phyloP scores from a whole-genome alignment of 805 yeast genomes.

The Metschnikowia anglica region DNA sequence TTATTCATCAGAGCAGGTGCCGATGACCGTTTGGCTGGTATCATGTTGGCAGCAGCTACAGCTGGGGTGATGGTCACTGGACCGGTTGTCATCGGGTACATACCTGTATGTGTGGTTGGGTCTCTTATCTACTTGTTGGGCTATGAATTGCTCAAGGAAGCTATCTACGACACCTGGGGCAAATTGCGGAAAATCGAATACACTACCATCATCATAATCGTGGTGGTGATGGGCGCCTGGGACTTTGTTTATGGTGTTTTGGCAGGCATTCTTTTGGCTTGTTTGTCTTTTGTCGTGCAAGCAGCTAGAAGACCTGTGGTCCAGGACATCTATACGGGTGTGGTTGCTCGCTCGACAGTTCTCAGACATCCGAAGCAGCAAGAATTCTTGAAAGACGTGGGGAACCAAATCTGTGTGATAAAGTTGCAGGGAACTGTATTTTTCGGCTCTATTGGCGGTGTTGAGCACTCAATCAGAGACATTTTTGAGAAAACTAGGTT shows the following conservation, averaged over 20 bases:
- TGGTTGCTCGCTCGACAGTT: conserved; percentile 87
- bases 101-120: conserved; percentile 96
- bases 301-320: conserved; percentile 84
- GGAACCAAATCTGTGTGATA: conserved; percentile 84
- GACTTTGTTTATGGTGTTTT: conserved; percentile 93
- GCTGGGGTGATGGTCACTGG: conserved; percentile 80
- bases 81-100: conserved; percentile 87
- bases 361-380: conserved; percentile 87
- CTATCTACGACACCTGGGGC: conserved; percentile 81
- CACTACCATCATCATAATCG: conserved; percentile 77
- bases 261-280: conserved; percentile 87
- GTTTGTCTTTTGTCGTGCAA: conserved; percentile 91
- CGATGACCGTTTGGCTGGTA: conserved; percentile 82
- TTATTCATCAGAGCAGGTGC: conserved; percentile 94
- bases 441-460: conserved; percentile 93
- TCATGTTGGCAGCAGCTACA: conserved; percentile 83
- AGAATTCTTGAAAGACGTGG: conserved; percentile 78
- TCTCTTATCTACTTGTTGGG: conserved; percentile 87
- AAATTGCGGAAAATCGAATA: conserved; percentile 76
- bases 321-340: conserved; percentile 80
- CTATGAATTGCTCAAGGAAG: conserved; percentile 83
- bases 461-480: conserved; percentile 71
- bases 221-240: conserved; percentile 92
- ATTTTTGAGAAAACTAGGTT: conserved; percentile 58
- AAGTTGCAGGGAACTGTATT: conserved; percentile 86